phyloP scores from a whole-genome alignment of 345 rosid genomes.

The Euphorbia tirucalli region DNA sequence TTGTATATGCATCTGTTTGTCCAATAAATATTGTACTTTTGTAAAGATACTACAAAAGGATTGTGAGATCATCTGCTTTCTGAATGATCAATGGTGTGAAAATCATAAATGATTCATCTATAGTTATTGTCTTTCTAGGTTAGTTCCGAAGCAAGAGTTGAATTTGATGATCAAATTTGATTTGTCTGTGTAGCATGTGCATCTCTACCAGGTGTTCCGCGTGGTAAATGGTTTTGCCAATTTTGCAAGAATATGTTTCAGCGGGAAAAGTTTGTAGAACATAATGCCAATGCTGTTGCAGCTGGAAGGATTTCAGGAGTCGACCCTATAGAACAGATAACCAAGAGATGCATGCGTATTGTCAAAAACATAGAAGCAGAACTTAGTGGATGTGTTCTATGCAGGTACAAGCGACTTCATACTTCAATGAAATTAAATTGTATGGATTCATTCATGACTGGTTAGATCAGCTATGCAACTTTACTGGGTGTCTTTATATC shows the following conservation, averaged over 20 bases:
- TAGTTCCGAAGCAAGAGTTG: conserved; percentile 7
- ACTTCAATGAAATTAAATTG: conserved; percentile 12
- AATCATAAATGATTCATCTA: neutral
- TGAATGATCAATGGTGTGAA: neutral
- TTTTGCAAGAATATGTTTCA: conserved; percentile 57
- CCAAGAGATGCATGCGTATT: conserved; percentile 82
- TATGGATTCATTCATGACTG: conserved; percentile 6
- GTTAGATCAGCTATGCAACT: neutral
- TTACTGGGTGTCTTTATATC: conserved; percentile 1
- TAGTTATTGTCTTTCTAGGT: conserved; percentile 8
- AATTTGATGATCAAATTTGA: conserved; percentile 16
- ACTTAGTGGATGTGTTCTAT: conserved; percentile 75
- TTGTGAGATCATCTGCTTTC: neutral
- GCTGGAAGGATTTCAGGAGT: conserved; percentile 86
- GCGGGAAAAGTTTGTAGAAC: conserved; percentile 66
- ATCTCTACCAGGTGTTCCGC: conserved; percentile 52
- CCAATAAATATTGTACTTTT: neutral
- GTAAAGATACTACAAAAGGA: neutral
- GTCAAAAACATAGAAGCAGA: conserved; percentile 61
- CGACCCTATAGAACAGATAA: conserved; percentile 78
- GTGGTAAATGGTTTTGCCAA: conserved; percentile 80
- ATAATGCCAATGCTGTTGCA: conserved; percentile 72
- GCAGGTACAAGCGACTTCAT: conserved; percentile 53
- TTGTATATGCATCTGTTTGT: neutral
- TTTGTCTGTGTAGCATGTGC: conserved; percentile 67